Percentiles rank a stretch among this genome's conserved stretches.
phyloP scores from a whole-genome alignment of 1,284 basidiomycete species.

The Cerioporus squamosus region DNA sequence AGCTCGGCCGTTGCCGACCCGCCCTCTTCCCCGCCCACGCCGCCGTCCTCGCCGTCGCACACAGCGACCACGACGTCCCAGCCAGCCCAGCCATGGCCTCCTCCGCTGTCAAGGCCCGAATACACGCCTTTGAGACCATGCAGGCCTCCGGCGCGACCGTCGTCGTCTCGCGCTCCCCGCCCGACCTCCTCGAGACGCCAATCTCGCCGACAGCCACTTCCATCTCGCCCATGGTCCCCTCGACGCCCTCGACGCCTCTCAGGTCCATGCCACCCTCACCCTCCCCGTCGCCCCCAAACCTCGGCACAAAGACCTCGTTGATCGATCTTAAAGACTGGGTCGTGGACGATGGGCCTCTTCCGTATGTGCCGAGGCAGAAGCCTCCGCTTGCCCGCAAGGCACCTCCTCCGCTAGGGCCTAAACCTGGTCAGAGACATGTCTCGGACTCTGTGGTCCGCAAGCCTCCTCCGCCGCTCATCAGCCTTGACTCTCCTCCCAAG shows the following conservation, averaged over 20 bases:
- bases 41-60: background rate
- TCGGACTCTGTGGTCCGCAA: slow-evolving; percentile 24
- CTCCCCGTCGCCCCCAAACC: slow-evolving; percentile 57
- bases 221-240: slow-evolving; percentile 28
- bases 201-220: slow-evolving; percentile 46
- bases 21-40: background rate
- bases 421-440: slow-evolving; percentile 26
- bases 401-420: slow-evolving; percentile 15
- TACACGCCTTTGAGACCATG: slow-evolving; percentile 57
- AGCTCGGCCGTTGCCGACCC: background rate
- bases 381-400: slow-evolving; percentile 20
- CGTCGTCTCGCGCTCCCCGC: slow-evolving; percentile 24
- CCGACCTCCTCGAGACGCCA: slow-evolving; percentile 48
- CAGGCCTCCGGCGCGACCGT: slow-evolving; percentile 14
- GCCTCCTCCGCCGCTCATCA: slow-evolving; percentile 52
- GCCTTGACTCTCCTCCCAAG: slow-evolving; percentile 48
- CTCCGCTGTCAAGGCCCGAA: slow-evolving; percentile 58
- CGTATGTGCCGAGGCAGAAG: slow-evolving; percentile 34
- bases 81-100: slow-evolving; percentile 46
- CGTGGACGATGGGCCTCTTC: slow-evolving; percentile 58
- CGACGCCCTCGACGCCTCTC: slow-evolving; percentile 34
- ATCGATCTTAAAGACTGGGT: slow-evolving; percentile 79
- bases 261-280: slow-evolving; percentile 39
- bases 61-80: background rate
- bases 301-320: slow-evolving; percentile 63